A percentile compares a stretch with the other conserved stretches of the same genome.
phyloP scores from a whole-genome alignment of 495 filamentous ascomycete species.

The Neohortaea acidophila region DNA sequence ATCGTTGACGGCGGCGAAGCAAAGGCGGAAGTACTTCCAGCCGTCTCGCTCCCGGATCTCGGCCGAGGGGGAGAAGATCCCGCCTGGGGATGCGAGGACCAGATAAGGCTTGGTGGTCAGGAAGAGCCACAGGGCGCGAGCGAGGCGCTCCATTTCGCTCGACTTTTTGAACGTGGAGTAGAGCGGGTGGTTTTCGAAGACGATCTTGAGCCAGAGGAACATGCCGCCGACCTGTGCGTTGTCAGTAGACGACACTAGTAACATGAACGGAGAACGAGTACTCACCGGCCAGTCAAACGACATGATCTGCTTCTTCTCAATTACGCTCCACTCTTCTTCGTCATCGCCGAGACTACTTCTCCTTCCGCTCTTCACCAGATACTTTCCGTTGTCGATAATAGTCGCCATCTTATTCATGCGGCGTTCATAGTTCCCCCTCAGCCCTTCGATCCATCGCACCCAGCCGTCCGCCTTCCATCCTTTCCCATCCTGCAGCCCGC shows the following conservation, averaged over 20 bases:
- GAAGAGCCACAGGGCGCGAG: conserved; percentile 54
- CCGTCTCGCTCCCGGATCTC: conserved; percentile 37
- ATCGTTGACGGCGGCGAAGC: conserved; percentile 68
- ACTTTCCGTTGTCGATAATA: conserved; percentile 49
- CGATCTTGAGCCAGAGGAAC: conserved; percentile 71
- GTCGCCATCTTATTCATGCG: conserved; percentile 65
- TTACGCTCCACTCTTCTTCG: conserved; percentile 45
- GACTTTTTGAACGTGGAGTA: conserved; percentile 25
- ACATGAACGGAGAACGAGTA: too few relatives aligned
- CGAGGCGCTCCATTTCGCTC: conserved; percentile 31
- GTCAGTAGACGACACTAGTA: too few relatives aligned
- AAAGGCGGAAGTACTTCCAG: conserved; percentile 58
- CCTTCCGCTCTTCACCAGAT: conserved; percentile 36
- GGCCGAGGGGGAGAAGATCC: conserved; percentile 52
- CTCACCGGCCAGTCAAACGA: conserved; percentile 62
- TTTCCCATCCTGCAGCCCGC: conserved; percentile 28
- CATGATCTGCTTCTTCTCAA: conserved; percentile 55
- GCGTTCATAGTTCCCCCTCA: conserved; percentile 66
- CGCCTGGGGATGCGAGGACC: conserved; percentile 51
- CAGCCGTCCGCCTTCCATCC: conserved; percentile 77
- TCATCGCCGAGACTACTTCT: conserved; percentile 25
- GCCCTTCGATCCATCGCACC: conserved; percentile 74
- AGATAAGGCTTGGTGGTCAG: conserved; percentile 51
- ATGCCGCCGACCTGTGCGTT: conserved; percentile 72
- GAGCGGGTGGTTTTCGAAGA: conserved; percentile 58